A percentile compares a stretch with the other conserved stretches of the same genome.
Evolutionary conservation across 345 rosid species (phyloP).

Genomic region (Ceriops decandra): DNA sequence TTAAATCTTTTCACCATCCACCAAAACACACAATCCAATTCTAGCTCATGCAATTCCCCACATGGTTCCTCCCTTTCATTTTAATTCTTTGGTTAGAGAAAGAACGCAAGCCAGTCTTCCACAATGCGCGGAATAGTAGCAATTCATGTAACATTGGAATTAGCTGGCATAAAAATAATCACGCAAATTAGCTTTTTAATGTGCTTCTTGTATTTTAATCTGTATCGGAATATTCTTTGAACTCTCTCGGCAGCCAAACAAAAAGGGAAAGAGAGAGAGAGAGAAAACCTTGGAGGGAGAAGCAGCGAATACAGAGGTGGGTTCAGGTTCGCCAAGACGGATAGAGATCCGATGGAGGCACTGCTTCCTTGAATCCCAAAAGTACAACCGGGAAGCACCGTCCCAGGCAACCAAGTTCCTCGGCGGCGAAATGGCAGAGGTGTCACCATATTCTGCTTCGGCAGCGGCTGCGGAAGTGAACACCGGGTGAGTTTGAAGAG

Average conservation of each 20-base stretch:
- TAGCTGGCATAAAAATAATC: neutral
- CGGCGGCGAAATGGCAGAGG: constrained; percentile 23
- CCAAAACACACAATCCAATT: too few species aligned
- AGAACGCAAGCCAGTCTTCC: too few species aligned
- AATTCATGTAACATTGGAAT: neutral
- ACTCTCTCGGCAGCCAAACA: constrained; percentile 3
- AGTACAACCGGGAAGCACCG: constrained; percentile 72
- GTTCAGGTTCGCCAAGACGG: constrained; percentile 85
- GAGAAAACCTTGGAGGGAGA: constrained; percentile 63
- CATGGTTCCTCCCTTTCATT: too few species aligned
- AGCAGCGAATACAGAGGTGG: constrained; percentile 69
- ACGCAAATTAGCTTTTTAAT: neutral
- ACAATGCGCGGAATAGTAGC: too few species aligned
- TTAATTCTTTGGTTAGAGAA: too few species aligned
- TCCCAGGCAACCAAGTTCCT: constrained; percentile 80
- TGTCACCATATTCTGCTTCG: constrained; percentile 19
- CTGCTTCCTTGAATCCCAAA: constrained; percentile 55
- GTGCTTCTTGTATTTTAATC: neutral
- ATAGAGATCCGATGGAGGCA: constrained; percentile 77
- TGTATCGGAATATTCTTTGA: neutral
- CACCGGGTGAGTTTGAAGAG: constrained; percentile 66
- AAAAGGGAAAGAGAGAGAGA: too few species aligned
- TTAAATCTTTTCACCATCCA: too few species aligned
- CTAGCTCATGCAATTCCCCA: too few species aligned
- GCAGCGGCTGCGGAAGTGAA: constrained; percentile 38